Base-by-base conservation (phyloP, 805 yeast genomes). In the Jamesozyma jinghongensis region DNA sequence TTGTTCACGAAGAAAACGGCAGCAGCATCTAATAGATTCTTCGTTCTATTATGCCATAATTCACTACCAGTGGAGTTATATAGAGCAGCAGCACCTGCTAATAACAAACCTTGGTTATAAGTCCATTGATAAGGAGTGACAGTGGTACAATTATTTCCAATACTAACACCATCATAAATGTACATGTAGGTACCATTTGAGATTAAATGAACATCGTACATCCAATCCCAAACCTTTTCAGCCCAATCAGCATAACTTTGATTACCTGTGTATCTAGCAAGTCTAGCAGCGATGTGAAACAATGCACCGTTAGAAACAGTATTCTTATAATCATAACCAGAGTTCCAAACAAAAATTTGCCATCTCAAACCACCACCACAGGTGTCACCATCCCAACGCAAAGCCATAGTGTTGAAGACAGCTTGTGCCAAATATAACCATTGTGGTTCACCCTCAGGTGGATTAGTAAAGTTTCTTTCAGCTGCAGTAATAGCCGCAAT, bases 261-360 rank as follows among this genome's bases (percentile, higher is more conserved):
- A 63, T 88, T 86, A 29, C 74, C 74, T 1, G 94, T 82, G 62
- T 77, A 88, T 51, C 95, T 70, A 2, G 92, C 92, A 50, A 88
- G 70, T 47, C 97, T 71, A 1, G 96, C 92, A 14, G 84, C 94
- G 32, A 88, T 59, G 51, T 85, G 86, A 74, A 88, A 87, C 41
- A 88, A 67, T 37, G 88, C 84, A 20, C 94, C 97, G 61, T 85
- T 88, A n/a, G 94, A 73, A 43, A 88, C 85, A 29, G 95, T 68
- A 61, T 90, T 90, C 62, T 90, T 90, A 64, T 90, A 90, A 61
- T 85, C 83, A 60, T 87, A 90, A 46, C 97, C 98, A 5, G 85
- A 72, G 60, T 90, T 90, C 95, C 95, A 88, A 42, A 80, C 72
- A 67, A 81, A 90, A 54, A 90, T 90, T 68, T 90, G 97, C 97